Evolutionary conservation across 352 stramenopile genomes (phyloP), one percentile per base, ranked within the genome.

Genomic region (Globisporangium splendens): DNA sequence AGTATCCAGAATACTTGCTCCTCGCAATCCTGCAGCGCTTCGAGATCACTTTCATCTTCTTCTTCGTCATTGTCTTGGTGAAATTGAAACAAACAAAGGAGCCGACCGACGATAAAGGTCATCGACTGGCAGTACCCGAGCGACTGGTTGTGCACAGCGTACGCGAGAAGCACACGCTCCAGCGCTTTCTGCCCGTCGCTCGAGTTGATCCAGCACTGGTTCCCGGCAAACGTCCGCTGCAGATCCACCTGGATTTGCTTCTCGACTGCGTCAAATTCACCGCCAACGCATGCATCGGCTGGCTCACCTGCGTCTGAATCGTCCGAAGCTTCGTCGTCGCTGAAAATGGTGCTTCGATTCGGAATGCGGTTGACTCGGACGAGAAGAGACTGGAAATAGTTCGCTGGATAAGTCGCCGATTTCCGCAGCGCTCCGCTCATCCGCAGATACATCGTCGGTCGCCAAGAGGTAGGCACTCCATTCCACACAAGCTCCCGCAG

Each of bases 61-160:
- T 38, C 38, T 13, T 61, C 17, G 28, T 33, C 43, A 2, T 55
- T 38, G 17, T 61, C 15, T 6, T 14, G 39, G 6, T 41, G 49
- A 38, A 5, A 15, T 17, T 28, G 22, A 20, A 74, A 86, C 6
- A 91, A 53, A 54, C 80, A 91, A 39, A 96, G 55, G 35, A 95
- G 46, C 15, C 88, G 70, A 0, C 76, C 88, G 8, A 84, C 85
- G 20, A 96, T 77, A 53, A 95, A 96, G 42, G 89, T 96, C 86
- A 96, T 96, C 18, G 79, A 90, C 65, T 96, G 88, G 49, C 88
- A 96, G 62, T 97, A 97, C 14, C 89, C 89, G 7, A 97, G 68
- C 20, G 54, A 55, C 21, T 75, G 59, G 54, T 96, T 93, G 55
- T 91, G 78, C 28, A 94, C 44, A 0, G 88, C 86, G 50, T 93